Evolutionary conservation across 345 rosid genomes (phyloP).

Genomic region (Eucalyptus caleyi): DNA sequence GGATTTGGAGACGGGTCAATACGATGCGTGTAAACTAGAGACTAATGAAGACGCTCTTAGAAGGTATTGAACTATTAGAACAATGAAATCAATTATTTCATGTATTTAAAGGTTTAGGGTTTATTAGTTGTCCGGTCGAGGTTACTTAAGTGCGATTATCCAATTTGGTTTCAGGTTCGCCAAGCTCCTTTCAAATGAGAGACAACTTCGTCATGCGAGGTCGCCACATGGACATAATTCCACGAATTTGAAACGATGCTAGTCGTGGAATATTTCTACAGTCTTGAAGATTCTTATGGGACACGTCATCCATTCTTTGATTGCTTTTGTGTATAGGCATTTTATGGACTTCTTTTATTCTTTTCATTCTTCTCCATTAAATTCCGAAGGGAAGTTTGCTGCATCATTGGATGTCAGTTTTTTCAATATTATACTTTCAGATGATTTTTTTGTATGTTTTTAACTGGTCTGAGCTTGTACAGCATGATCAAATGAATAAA

Average conservation of each 20-base stretch:
- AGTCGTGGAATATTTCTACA: neutral
- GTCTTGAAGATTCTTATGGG: neutral
- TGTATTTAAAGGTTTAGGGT: neutral
- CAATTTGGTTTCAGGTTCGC: conserved; percentile 33
- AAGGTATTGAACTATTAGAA: neutral
- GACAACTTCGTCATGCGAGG: conserved; percentile 21
- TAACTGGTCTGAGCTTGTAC: neutral
- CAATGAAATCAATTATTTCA: neutral
- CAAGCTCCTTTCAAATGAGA: conserved; percentile 41
- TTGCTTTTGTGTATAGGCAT: neutral
- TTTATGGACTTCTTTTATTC: neutral
- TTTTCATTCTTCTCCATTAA: neutral
- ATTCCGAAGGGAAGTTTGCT: neutral
- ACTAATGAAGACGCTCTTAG: conserved; percentile 21
- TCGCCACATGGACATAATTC: conserved; percentile 5
- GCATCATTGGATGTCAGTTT: neutral
- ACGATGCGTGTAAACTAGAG: neutral
- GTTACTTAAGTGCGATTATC: neutral
- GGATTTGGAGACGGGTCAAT: conserved; percentile 8
- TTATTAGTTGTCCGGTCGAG: neutral
- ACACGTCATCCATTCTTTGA: neutral
- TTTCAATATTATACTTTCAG: neutral
- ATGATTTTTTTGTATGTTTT: neutral
- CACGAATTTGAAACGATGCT: neutral
- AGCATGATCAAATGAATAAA: neutral